Evolutionary conservation across 306 rosid species (phyloP).

Genomic region (Ziziphus jujuba): DNA sequence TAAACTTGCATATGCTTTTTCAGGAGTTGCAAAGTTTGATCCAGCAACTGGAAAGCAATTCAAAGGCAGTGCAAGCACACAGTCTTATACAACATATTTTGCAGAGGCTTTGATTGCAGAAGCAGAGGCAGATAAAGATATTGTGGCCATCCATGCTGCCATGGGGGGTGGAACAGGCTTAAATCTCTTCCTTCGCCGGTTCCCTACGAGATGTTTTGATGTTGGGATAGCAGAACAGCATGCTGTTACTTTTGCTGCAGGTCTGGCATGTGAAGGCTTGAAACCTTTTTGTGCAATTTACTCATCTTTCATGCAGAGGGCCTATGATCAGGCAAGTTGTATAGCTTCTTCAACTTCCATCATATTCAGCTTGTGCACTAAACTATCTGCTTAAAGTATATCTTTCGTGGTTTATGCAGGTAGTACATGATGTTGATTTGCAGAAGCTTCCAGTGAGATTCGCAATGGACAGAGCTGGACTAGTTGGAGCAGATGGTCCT

Average conservation of each 20-base stretch:
- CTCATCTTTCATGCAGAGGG: constrained; percentile 96
- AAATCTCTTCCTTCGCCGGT: constrained; percentile 88
- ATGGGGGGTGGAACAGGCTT: constrained; percentile 99
- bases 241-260: constrained; percentile 98
- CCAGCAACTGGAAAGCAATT: constrained; percentile 91
- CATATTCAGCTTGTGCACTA: background rate
- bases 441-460: constrained; percentile 92
- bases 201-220: constrained; percentile 91
- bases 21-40: constrained; percentile 92
- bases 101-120: constrained; percentile 98
- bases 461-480: constrained; percentile 98
- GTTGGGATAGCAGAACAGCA: constrained; percentile 99
- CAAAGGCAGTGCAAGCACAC: constrained; percentile 63
- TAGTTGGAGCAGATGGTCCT: constrained; percentile 98
- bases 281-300: constrained; percentile 93
- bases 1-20: constrained; percentile 25
- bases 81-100: constrained; percentile 85
- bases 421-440: constrained; percentile 95
- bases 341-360: constrained; percentile 19
- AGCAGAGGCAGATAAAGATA: constrained; percentile 81
- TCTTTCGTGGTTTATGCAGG: constrained; percentile 48
- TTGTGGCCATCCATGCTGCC: constrained; percentile 95
- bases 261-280: constrained; percentile 89
- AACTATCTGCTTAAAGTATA: constrained; percentile 4
- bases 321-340: constrained; percentile 82